A percentile compares a stretch with the other conserved stretches of the same genome.
Evolutionary conservation across 2,329 filamentous ascomycete species (phyloP).

Genomic region (Simplicillium sp.): DNA sequence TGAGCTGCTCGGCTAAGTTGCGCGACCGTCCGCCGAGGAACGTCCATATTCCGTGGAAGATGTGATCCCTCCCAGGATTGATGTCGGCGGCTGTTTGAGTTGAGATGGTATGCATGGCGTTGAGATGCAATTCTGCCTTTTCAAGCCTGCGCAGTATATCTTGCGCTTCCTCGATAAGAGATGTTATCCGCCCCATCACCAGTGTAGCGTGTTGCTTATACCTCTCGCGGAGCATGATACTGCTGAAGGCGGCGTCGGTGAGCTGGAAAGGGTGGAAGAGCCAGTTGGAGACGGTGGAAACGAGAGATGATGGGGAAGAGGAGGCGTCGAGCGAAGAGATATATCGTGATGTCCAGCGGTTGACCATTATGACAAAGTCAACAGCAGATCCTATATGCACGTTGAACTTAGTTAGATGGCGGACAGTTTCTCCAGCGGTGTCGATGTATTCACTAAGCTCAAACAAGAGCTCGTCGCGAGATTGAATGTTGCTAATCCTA

Average conservation of each 20-base stretch:
- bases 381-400: conserved; percentile 64
- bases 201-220: conserved; percentile 64
- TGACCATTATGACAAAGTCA: conserved; percentile 65
- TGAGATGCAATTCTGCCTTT: conserved; percentile 59
- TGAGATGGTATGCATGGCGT: conserved; percentile 60
- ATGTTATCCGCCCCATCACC: conserved; percentile 59
- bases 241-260: conserved; percentile 33
- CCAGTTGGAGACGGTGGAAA: conserved; percentile 32
- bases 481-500: conserved; percentile 57
- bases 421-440: conserved; percentile 52
- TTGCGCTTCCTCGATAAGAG: conserved; percentile 61
- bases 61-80: conserved; percentile 50
- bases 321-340: conserved; percentile 48
- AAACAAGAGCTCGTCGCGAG: conserved; percentile 59
- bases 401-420: conserved; percentile 66
- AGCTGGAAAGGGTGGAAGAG: conserved; percentile 55
- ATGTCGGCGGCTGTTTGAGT: conserved; percentile 52
- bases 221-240: conserved; percentile 57
- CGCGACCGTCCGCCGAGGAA: conserved; percentile 63
- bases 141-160: conserved; percentile 56
- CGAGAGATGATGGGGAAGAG: conserved; percentile 19
- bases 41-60: conserved; percentile 64
- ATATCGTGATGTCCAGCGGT: conserved; percentile 63
- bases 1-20: conserved; percentile 53
- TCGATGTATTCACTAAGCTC: conserved; percentile 73